Conservation (phyloP, 192 early-diverging fungal species). For the Diversispora eburnea region DNA sequence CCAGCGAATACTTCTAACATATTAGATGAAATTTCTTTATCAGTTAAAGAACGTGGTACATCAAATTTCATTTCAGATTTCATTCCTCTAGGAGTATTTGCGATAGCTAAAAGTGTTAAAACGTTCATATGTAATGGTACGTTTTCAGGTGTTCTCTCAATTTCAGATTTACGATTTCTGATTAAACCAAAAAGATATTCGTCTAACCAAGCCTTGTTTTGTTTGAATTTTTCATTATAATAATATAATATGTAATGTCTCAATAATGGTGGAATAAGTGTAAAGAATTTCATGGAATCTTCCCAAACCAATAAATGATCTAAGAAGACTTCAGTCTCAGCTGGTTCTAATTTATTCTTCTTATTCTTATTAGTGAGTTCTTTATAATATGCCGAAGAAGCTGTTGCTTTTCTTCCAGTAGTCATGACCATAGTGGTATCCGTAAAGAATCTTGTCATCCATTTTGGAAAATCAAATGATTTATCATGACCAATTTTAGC, state of each 20-base stretch:
- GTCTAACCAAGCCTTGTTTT: not conserved
- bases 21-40: not conserved
- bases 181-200: not conserved
- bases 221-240: not conserved
- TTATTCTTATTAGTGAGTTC: not conserved
- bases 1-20: conserved; percentile 7
- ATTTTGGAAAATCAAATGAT: not conserved
- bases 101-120: not conserved
- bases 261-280: not conserved
- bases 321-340: not conserved
- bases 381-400: not conserved
- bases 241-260: not conserved
- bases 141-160: not conserved
- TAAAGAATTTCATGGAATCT: not conserved
- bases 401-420: not conserved
- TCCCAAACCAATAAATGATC: not conserved
- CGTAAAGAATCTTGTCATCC: not conserved
- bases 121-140: not conserved
- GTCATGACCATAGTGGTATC: not conserved
- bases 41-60: not conserved
- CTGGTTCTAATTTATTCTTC: not conserved
- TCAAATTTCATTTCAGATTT: not conserved
- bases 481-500: not conserved
- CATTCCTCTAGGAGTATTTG: not conserved
- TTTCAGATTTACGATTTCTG: not conserved